Conservation (phyloP, 179 eudicot genomes). For the Drosera spatulata region DNA sequence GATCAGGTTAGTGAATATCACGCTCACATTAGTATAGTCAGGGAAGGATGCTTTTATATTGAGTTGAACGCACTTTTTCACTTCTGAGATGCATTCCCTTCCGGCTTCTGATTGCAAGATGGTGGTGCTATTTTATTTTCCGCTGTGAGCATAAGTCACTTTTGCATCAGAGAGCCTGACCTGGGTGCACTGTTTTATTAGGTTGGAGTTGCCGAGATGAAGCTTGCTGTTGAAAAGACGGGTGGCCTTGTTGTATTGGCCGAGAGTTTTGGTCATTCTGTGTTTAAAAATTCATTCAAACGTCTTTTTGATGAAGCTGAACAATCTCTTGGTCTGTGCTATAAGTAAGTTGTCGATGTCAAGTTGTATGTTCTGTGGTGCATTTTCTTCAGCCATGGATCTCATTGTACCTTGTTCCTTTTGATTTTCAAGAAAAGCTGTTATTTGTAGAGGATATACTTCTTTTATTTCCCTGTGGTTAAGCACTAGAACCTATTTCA, state of each 20-base stretch:
- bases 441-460: too few species aligned
- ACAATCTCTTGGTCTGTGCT: constrained; percentile 81
- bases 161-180: background rate
- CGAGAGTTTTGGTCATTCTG: constrained; percentile 97
- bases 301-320: constrained; percentile 79
- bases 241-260: constrained; percentile 94
- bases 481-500: background rate
- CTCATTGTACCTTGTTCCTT: too few species aligned
- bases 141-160: background rate
- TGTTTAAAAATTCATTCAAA: constrained; percentile 87
- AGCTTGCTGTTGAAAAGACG: constrained; percentile 86
- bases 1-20: constrained; percentile 56
- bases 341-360: constrained; percentile 43
- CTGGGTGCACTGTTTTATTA: constrained; percentile 9
- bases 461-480: too few species aligned
- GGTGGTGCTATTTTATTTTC: background rate
- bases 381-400: too few species aligned
- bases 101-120: background rate
- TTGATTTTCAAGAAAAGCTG: too few species aligned
- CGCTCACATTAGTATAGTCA: background rate
- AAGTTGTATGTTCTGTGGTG: too few species aligned
- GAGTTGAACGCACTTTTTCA: background rate
- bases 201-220: constrained; percentile 99
- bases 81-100: too few species aligned
- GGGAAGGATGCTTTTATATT: background rate